A percentile compares a stretch with the other conserved stretches of the same genome.
phyloP scores from a whole-genome alignment of 345 rosid species.

The Lepidium didymum region DNA sequence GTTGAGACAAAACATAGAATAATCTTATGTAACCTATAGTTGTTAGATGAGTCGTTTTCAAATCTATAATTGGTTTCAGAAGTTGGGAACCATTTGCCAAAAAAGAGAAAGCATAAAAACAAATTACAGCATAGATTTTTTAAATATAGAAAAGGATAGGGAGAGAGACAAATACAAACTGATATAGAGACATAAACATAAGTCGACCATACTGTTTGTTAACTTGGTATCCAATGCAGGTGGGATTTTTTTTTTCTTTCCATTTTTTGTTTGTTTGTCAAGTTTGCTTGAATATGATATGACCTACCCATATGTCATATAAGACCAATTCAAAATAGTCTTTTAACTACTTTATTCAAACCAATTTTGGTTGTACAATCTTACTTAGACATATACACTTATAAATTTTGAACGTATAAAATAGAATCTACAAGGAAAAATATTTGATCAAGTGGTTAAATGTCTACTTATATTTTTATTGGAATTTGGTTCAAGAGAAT shows the following conservation, averaged over 20 bases:
- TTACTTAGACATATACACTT: no score
- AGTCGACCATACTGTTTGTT: slow-evolving; percentile 33
- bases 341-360: no score
- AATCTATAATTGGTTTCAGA: slow-evolving; percentile 2
- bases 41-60: neutral
- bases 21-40: neutral
- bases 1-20: neutral
- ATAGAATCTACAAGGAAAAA: no score
- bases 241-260: neutral
- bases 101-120: neutral
- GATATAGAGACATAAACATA: slow-evolving; percentile 21
- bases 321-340: neutral
- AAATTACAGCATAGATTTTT: neutral
- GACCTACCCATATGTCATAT: slow-evolving; percentile 7
- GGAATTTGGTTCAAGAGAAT: no score
- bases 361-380: no score
- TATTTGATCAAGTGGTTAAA: no score
- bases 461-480: no score
- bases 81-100: neutral
- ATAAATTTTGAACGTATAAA: no score
- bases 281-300: neutral
- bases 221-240: slow-evolving; percentile 26
- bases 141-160: slow-evolving; percentile 8
- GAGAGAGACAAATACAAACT: slow-evolving; percentile 9
- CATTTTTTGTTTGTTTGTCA: neutral